Conservation (phyloP, 2,329 filamentous ascomycete genomes). For the Ophiocordyceps unilateralis region DNA sequence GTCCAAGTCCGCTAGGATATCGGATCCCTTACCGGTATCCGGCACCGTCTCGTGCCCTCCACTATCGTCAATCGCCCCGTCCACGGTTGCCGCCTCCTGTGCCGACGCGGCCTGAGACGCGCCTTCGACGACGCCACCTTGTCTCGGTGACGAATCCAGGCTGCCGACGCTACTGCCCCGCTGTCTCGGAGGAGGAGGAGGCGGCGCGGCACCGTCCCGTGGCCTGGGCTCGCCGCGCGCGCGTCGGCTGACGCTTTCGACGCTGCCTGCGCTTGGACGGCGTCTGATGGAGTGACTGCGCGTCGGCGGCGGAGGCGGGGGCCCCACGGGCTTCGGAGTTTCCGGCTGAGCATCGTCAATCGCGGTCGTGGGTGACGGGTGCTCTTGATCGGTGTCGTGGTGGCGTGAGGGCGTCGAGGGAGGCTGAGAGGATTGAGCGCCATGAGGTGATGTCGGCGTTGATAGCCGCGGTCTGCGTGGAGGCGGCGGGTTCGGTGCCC, state of each 20-base stretch:
- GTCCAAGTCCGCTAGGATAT: conserved; percentile 57
- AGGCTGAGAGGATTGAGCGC: conserved; percentile 3
- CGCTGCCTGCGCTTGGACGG: conserved; percentile 23
- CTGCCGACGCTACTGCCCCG: conserved; percentile 29
- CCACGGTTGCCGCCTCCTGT: neutral
- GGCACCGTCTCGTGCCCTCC: too few relatives aligned
- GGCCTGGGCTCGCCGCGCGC: conserved; percentile 11
- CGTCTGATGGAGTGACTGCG: conserved; percentile 26
- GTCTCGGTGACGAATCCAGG: conserved; percentile 16
- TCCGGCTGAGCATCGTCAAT: conserved; percentile 3
- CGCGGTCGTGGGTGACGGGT: neutral
- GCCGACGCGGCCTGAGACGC: too few relatives aligned
- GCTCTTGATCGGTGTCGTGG: conserved; percentile 6
- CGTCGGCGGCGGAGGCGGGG: conserved; percentile 27
- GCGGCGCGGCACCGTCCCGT: conserved; percentile 21
- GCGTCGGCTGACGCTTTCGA: conserved; percentile 18
- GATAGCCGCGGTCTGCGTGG: conserved; percentile 29
- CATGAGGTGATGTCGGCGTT: conserved; percentile 6
- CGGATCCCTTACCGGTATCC: conserved; percentile 20
- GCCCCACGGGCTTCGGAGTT: conserved; percentile 7
- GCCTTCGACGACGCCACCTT: conserved; percentile 6
- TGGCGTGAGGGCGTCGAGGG: conserved; percentile 6
- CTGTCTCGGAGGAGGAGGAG: conserved; percentile 29
- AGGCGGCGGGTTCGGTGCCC: conserved; percentile 35
- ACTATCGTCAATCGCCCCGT: conserved; percentile 6